These are phyloP conservation scores for Trichophyton equinum DNA, from an alignment of 2,329 filamentous ascomycete genomes.

Conservation along the genomic window DNA sequence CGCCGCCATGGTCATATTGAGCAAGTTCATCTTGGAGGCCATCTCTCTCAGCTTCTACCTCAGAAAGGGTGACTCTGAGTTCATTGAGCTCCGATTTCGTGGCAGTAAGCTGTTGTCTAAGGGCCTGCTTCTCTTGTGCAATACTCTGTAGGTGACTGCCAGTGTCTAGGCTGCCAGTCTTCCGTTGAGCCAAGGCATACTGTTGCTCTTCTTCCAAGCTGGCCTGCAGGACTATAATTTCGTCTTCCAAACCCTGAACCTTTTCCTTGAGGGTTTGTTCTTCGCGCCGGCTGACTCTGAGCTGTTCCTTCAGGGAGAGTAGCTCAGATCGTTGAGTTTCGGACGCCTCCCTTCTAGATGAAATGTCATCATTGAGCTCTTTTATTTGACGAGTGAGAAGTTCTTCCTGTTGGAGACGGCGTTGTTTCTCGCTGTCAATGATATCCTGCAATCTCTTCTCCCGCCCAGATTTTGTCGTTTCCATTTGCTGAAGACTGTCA, in stretches of 20 bases:
- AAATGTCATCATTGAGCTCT: constrained; percentile 58
- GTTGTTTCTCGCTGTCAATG: constrained; percentile 57
- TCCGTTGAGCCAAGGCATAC: constrained; percentile 45
- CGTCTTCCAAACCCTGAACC: constrained; percentile 57
- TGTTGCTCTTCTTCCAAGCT: constrained; percentile 54
- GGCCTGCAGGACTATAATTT: constrained; percentile 60
- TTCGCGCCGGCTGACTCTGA: constrained; percentile 55
- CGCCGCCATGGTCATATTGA: constrained; percentile 42
- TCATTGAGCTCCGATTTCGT: constrained; percentile 49
- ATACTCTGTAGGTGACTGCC: constrained; percentile 46
- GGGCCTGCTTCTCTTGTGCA: constrained; percentile 47
- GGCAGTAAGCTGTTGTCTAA: constrained; percentile 52
- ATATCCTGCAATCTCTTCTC: constrained; percentile 56
- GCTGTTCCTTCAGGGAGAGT: constrained; percentile 53
- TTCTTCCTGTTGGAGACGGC: constrained; percentile 59
- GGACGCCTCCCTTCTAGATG: constrained; percentile 51
- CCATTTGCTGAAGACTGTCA: constrained; percentile 54
- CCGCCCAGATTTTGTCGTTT: constrained; percentile 55
- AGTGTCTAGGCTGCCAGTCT: constrained; percentile 46
- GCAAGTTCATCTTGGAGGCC: constrained; percentile 51
- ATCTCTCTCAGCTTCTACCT: constrained; percentile 53
- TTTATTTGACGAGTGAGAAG: constrained; percentile 60
- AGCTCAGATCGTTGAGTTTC: constrained; percentile 56
- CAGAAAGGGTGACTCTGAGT: constrained; percentile 44
- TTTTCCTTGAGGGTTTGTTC: constrained; percentile 52